These are phyloP conservation scores for Myriosclerotinia duriaeana DNA, from an alignment of 2,329 filamentous ascomycete genomes.

Conservation along the genomic window DNA sequence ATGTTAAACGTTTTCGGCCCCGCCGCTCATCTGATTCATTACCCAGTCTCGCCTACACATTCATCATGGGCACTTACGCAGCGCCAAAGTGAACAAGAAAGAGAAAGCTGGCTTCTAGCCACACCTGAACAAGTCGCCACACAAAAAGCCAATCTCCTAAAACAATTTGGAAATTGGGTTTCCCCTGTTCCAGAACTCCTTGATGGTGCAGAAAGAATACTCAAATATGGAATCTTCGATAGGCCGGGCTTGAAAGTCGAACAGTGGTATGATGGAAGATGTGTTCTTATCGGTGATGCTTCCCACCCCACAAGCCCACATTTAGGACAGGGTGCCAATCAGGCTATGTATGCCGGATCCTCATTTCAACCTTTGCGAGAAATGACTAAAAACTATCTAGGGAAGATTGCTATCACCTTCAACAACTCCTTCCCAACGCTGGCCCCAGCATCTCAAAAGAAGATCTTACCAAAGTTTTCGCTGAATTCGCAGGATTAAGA, in stretches of 20 bases:
- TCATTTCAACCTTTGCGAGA: not conserved
- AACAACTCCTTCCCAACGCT: not conserved
- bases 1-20: slow-evolving; percentile 25
- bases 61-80: slow-evolving; percentile 25
- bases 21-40: slow-evolving; percentile 17
- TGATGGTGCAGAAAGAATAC: slow-evolving; percentile 17
- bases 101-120: slow-evolving; percentile 19
- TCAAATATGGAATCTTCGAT: slow-evolving; percentile 25
- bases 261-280: slow-evolving; percentile 41
- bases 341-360: slow-evolving; percentile 19
- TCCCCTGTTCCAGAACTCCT: slow-evolving; percentile 20
- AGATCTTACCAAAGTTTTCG: slow-evolving; percentile 7
- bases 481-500: slow-evolving; percentile 13
- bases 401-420: slow-evolving; percentile 20
- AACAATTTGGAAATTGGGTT: slow-evolving; percentile 20
- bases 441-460: not conserved
- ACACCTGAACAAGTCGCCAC: not conserved
- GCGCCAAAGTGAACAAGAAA: slow-evolving; percentile 7
- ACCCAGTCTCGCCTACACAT: slow-evolving; percentile 15
- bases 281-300: slow-evolving; percentile 55
- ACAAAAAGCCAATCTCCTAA: slow-evolving; percentile 3
- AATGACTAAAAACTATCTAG: not conserved
- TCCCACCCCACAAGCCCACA: slow-evolving; percentile 45
- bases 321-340: slow-evolving; percentile 28
- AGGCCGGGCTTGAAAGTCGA: slow-evolving; percentile 17